Conservation (phyloP, 2,329 filamentous ascomycete species). For the Talaromyces sp. region DNA sequence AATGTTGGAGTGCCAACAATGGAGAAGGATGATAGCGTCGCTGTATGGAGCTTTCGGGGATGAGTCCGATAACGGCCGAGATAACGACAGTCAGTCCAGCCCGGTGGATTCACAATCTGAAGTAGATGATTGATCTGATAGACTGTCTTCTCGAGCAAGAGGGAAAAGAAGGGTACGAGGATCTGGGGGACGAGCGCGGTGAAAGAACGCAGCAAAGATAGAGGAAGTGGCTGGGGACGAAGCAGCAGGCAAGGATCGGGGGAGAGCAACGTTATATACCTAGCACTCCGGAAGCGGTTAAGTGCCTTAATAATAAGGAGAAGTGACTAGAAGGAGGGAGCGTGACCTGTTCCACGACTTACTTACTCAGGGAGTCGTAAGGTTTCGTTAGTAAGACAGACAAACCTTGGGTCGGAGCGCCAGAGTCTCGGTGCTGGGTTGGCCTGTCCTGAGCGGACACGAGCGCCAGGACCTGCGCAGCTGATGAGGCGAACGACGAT, state of each 20-base stretch:
- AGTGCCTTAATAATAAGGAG: constrained; percentile 13
- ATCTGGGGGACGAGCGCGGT: not conserved
- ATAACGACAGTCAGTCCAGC: constrained; percentile 12
- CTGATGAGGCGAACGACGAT: constrained; percentile 19
- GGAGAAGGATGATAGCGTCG: constrained; percentile 14
- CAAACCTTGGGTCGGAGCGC: constrained; percentile 1
- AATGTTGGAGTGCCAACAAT: constrained; percentile 3
- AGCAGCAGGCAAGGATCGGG: not conserved
- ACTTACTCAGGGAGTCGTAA: too few relatives aligned
- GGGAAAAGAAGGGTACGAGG: not conserved
- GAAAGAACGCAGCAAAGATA: not conserved
- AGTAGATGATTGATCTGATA: not conserved
- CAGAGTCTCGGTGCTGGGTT: not conserved
- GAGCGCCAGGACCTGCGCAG: constrained; percentile 13
- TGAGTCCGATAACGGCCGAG: constrained; percentile 16
- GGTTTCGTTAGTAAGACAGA: not conserved
- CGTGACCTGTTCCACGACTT: not conserved
- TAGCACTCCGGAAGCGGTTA: constrained; percentile 15
- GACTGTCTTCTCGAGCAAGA: not conserved
- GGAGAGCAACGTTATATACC: constrained; percentile 12
- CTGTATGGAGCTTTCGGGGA: constrained; percentile 9
- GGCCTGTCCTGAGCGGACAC: constrained; percentile 17
- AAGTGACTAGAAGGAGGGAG: constrained; percentile 10
- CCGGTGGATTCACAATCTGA: constrained; percentile 6
- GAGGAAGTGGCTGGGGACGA: not conserved